Evolutionary conservation across 2,329 filamentous ascomycete genomes (phyloP).

Genomic region (Colletotrichum kahawae): DNA sequence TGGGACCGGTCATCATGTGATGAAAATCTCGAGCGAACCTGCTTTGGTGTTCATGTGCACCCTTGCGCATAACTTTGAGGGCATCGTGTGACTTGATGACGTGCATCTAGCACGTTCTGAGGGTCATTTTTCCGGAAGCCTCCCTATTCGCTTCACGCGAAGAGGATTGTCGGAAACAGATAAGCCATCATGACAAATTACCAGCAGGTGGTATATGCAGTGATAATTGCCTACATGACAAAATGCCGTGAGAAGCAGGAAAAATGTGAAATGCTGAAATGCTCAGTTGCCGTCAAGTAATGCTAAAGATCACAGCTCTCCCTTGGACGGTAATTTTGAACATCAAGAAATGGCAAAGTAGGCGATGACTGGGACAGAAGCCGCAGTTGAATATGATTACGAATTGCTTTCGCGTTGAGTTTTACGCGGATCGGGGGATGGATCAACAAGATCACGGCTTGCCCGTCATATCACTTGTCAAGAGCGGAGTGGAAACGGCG

Average conservation of each 20-base stretch:
- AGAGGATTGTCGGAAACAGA: too few relatives aligned
- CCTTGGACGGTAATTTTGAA: background rate
- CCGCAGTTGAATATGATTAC: fast-evolving
- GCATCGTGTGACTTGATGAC: background rate
- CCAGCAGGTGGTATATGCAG: background rate
- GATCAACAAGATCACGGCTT: background rate
- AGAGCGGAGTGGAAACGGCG: background rate
- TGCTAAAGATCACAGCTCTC: background rate
- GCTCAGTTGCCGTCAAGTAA: background rate
- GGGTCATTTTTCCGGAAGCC: background rate
- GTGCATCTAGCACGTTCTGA: background rate
- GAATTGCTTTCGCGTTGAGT: background rate
- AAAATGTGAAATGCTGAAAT: fast-evolving
- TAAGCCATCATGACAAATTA: background rate
- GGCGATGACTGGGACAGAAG: background rate
- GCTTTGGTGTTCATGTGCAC: background rate
- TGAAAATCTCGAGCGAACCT: background rate
- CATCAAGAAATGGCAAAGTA: background rate
- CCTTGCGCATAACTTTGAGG: background rate
- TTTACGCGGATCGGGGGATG: background rate
- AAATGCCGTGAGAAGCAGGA: background rate
- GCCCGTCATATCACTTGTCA: background rate
- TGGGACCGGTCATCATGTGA: background rate
- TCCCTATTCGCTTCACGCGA: background rate
- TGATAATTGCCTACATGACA: background rate